Evolutionary conservation across 768 basidiomycete species (phyloP), one percentile per base, ranked within the genome.

Genomic region (Mycena amicta): DNA sequence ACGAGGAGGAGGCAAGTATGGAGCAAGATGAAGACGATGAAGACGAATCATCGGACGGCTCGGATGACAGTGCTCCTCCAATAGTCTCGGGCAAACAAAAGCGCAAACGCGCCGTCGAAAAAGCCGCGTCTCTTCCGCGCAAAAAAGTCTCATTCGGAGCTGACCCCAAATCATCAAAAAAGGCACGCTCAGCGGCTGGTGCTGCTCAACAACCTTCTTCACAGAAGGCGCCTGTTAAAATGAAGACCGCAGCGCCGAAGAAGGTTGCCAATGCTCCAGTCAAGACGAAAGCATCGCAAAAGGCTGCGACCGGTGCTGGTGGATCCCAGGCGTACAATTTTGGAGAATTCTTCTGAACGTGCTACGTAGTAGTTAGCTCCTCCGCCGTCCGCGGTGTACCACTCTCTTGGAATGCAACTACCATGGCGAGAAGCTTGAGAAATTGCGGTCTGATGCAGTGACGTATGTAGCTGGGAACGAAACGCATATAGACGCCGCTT

Each of bases 61-160:
- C 62, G 3, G 73, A 69, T 5, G 68, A 72, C n/a, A 75, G 73
- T 1, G 68, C 60, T 5, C 72, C 57, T 52, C 66, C 67, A 52
- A 70, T 69, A 51, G 39, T 68, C 39, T 71, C 72, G 3, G 73
- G 68, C 46, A 81, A 77, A 58, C 77, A 78, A 66, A 84, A 84
- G 59, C 77, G 82, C 43, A 81, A 82, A 65, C 77, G 74, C 49
- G 68, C 66, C 1, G 50, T 68, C 30, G 73, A 74, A 37, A 54
- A 64, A 22, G 27, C 70, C 27, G 51, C 68, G 1, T 63, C 66
- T 18, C 75, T 69, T 5, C 73, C 80, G 1, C 69, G 70, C 50
- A 85, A 84, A 70, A 86, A 83, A 64, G 86, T 87, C 27, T 74
- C 82, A 1, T 85, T 87, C 64, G 75, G 74, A 30, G 58, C 74